These are phyloP conservation scores for Orbilia oligospora DNA, from an alignment of 2,329 filamentous ascomycete species.

Conservation along the genomic window DNA sequence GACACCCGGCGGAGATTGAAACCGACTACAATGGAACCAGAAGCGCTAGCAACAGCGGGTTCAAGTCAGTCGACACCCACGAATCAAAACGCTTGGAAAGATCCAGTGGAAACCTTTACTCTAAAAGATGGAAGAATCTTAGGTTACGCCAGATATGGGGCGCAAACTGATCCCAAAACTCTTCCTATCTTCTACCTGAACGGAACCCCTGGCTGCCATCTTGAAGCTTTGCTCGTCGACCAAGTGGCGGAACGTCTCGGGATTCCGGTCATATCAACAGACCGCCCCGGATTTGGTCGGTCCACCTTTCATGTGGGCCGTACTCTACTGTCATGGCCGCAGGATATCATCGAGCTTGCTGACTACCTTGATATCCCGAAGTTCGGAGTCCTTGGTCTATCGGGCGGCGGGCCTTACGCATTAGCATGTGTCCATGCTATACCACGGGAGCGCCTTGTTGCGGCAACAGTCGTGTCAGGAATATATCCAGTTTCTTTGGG, in stretches of 20 bases:
- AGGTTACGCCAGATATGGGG: slow-evolving; percentile 68
- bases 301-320: slow-evolving; percentile 66
- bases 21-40: slow-evolving; percentile 19
- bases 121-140: slow-evolving; percentile 67
- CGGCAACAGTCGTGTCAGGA: slow-evolving; percentile 65
- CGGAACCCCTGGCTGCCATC: slow-evolving; percentile 68
- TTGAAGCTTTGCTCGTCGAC: slow-evolving; percentile 66
- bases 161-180: slow-evolving; percentile 43
- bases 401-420: slow-evolving; percentile 49
- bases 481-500: slow-evolving; percentile 45
- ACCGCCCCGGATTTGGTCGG: slow-evolving; percentile 69
- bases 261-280: slow-evolving; percentile 67
- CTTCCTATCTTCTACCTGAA: slow-evolving; percentile 67
- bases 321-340: slow-evolving; percentile 45
- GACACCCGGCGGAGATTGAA: not conserved
- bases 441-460: slow-evolving; percentile 66
- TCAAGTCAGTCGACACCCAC: not conserved
- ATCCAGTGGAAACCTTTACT: slow-evolving; percentile 38
- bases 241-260: slow-evolving; percentile 63
- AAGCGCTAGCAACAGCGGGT: slow-evolving; percentile 3
- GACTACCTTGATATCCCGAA: slow-evolving; percentile 43
- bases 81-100: slow-evolving; percentile 35
- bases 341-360: slow-evolving; percentile 48
- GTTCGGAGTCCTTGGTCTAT: slow-evolving; percentile 44
- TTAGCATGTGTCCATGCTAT: slow-evolving; percentile 44